These are phyloP conservation scores for Phytopythium helicoides DNA, from an alignment of 352 stramenopile species.

Conservation along the genomic window DNA sequence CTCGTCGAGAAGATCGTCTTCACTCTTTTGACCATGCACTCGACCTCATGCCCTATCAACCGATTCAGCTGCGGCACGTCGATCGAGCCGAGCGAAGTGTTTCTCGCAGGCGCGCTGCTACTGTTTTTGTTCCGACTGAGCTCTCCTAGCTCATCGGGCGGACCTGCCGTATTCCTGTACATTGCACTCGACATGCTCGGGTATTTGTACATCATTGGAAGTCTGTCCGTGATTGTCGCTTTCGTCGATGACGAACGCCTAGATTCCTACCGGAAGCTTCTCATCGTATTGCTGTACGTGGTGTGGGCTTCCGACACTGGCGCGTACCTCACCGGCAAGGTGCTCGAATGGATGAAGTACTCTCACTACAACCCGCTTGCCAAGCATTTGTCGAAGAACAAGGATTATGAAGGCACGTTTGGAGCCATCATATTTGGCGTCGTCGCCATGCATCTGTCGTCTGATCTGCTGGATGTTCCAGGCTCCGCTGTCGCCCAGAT, in stretches of 20 bases:
- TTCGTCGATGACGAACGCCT: constrained; percentile 59
- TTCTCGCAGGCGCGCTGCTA: constrained; percentile 39
- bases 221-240: constrained; percentile 44
- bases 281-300: constrained; percentile 66
- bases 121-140: constrained; percentile 27
- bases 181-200: constrained; percentile 52
- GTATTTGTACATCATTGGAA: constrained; percentile 64
- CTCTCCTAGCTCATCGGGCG: constrained; percentile 26
- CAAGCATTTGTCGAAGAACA: constrained; percentile 93
- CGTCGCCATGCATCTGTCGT: constrained; percentile 83
- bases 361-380: constrained; percentile 79
- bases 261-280: constrained; percentile 52
- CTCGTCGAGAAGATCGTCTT: constrained; percentile 55
- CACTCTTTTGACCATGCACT: constrained; percentile 51
- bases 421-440: constrained; percentile 79
- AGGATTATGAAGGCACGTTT: constrained; percentile 95
- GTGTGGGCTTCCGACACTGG: constrained; percentile 89
- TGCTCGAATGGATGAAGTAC: constrained; percentile 82
- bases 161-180: constrained; percentile 24
- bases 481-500: constrained; percentile 79
- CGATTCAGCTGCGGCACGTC: constrained; percentile 36
- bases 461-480: constrained; percentile 63
- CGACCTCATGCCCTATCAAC: constrained; percentile 55
- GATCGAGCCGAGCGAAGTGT: constrained; percentile 41
- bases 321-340: constrained; percentile 92